Evolutionary conservation across 1,139 yeast species (phyloP).

Genomic region (Blastobotrys apis): DNA sequence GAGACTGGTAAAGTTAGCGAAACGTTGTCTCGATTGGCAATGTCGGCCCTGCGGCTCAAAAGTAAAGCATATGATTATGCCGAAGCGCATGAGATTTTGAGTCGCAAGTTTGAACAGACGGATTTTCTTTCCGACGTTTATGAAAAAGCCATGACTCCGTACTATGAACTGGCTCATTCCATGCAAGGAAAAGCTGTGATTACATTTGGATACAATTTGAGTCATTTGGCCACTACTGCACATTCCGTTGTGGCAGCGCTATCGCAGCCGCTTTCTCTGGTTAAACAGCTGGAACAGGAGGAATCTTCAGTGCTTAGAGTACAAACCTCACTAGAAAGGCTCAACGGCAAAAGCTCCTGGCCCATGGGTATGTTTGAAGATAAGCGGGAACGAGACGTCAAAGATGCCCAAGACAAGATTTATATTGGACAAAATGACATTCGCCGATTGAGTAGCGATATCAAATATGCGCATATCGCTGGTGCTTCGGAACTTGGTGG

Average conservation of each 20-base stretch:
- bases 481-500: constrained; percentile 40
- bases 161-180: constrained; percentile 15
- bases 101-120: constrained; percentile 19
- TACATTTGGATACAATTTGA: constrained; percentile 17
- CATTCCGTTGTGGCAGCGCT: constrained; percentile 24
- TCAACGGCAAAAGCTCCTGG: constrained; percentile 31
- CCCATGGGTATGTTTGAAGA: constrained; percentile 37
- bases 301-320: constrained; percentile 22
- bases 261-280: constrained; percentile 25
- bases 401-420: constrained; percentile 30
- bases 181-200: constrained; percentile 15
- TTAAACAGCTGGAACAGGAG: constrained; percentile 26
- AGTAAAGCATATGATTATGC: constrained; percentile 24
- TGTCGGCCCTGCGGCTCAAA: constrained; percentile 19
- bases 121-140: constrained; percentile 16
- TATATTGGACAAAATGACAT: constrained; percentile 31
- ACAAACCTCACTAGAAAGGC: constrained; percentile 27
- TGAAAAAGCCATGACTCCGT: constrained; percentile 14
- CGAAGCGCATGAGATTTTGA: constrained; percentile 23
- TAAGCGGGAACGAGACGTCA: constrained; percentile 34
- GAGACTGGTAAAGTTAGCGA: constrained; percentile 21
- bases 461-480: constrained; percentile 34
- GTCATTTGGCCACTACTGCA: constrained; percentile 20
- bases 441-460: constrained; percentile 30
- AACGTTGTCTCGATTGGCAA: constrained; percentile 19